phyloP scores from a whole-genome alignment of 306 rosid genomes.

The Lathyrus tuberosus region DNA sequence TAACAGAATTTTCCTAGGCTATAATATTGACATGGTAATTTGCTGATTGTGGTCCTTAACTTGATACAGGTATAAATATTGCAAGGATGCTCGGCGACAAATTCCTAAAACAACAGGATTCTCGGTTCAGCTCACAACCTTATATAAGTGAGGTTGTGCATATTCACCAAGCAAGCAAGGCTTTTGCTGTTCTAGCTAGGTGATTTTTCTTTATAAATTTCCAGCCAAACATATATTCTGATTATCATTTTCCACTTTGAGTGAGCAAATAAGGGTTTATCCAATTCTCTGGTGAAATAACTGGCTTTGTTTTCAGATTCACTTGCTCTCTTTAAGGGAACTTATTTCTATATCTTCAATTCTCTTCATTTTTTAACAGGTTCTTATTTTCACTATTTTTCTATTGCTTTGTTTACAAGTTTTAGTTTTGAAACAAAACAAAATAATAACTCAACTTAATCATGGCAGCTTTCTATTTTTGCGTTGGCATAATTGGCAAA shows the following conservation, averaged over 20 bases:
- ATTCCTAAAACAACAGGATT: slow-evolving; percentile 93
- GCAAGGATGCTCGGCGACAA: slow-evolving; percentile 99
- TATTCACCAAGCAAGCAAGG: slow-evolving; percentile 57
- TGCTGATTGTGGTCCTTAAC: slow-evolving; percentile 39
- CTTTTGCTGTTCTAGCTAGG: slow-evolving; percentile 92
- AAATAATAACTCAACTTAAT: too few relatives aligned
- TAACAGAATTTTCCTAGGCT: slow-evolving; percentile 8
- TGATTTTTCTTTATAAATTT: slow-evolving; percentile 45
- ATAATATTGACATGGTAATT: slow-evolving; percentile 24
- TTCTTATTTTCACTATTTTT: too few relatives aligned
- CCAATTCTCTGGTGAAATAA: slow-evolving; percentile 13
- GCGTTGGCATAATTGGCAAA: too few relatives aligned
- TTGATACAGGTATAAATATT: slow-evolving; percentile 81
- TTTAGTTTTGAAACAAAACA: too few relatives aligned
- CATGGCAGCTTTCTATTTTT: too few relatives aligned
- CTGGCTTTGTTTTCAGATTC: slow-evolving; percentile 1
- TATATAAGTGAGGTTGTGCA: slow-evolving; percentile 74
- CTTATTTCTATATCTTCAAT: too few relatives aligned
- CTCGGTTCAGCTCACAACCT: slow-evolving; percentile 92
- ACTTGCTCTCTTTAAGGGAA: too few relatives aligned
- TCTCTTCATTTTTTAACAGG: too few relatives aligned
- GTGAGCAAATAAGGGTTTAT: slow-evolving; percentile 9
- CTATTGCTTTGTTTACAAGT: too few relatives aligned
- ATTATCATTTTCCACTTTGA: neutral
- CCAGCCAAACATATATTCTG: slow-evolving; percentile 24